Evolutionary conservation across 169 alveolate species (phyloP).

Genomic region (Babesia divergens): DNA sequence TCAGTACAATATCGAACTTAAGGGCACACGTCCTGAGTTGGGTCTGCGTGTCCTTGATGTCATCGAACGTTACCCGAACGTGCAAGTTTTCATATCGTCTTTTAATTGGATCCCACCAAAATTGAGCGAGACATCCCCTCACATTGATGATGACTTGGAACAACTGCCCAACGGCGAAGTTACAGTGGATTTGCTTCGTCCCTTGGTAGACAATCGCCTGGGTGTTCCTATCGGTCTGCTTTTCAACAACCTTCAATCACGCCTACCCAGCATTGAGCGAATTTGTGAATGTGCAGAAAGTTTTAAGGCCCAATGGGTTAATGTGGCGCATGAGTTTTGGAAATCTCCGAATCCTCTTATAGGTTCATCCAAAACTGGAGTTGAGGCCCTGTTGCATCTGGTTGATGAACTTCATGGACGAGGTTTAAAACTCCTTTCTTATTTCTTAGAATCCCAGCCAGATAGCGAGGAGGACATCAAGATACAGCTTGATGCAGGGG

Average conservation of each 20-base stretch:
- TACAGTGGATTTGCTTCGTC: constrained; percentile 28
- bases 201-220: constrained; percentile 24
- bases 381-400: constrained; percentile 25
- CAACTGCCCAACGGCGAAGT: constrained; percentile 30
- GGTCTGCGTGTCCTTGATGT: constrained; percentile 46
- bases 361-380: constrained; percentile 13
- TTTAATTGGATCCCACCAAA: constrained; percentile 57
- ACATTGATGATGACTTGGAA: constrained; percentile 13
- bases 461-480: constrained; percentile 18
- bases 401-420: constrained; percentile 29
- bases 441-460: constrained; percentile 8
- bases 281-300: constrained; percentile 21
- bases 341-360: constrained; percentile 14
- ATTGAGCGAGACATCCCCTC: neutral
- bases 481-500: constrained; percentile 11
- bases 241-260: constrained; percentile 19
- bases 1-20: constrained; percentile 51
- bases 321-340: constrained; percentile 48
- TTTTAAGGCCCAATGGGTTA: constrained; percentile 31
- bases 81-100: constrained; percentile 46
- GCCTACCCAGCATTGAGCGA: constrained; percentile 34
- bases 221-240: constrained; percentile 34
- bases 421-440: constrained; percentile 28
- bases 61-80: constrained; percentile 9
- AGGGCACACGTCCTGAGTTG: constrained; percentile 38